Base-by-base conservation (phyloP, 1,284 basidiomycete genomes). In the Vanrija sp. region DNA sequence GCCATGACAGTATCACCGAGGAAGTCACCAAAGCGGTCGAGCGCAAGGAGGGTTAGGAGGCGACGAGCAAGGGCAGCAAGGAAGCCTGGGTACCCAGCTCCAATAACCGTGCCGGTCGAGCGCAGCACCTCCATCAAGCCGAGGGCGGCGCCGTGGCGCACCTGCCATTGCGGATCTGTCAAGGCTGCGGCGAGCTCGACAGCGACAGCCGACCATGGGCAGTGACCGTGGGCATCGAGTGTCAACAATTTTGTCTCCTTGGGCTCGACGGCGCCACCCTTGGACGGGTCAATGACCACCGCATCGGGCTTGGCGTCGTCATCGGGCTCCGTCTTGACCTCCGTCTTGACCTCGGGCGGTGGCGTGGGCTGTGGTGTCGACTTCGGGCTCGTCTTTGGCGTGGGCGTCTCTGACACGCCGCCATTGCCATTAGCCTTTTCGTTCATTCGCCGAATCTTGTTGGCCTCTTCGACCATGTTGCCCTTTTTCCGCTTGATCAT, bases 11-110 rank as follows among this genome's bases (percentile, higher is more conserved):
- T 93, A 71, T 99, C 96, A 7, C 93, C 91, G 43, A 98, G 86
- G 71, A 96, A 99, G 78, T 99, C 96, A 8, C 94, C 93, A 65
- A 99, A 97, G 15, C 96, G 85, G 75, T 99, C 96, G 18, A 98
- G 81, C n/a, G 93, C 87, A 63, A 98, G 89, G 12, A 98, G 85
- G 63, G 87, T 89, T 2, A 98, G 83, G 49, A 98, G 84, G 64
- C 88, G 88, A 10, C 91, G 85, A 2, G 92, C 88, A 16, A 97
- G 79, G 78, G 50, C 80, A 69, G 38, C 80, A 77, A 78, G 59
- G 65, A 69, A 57, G 9, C 46, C 69, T 76, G 45, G 61, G 85
- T 88, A 84, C 78, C 80, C 82, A 83, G 86, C 92, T 16, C 91
- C 94, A 34, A 90, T 88, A 46, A 82, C 85, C 62, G 83, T 81